phyloP scores from a whole-genome alignment of 169 alveolate species.

The Perkinsus chesapeaki region DNA sequence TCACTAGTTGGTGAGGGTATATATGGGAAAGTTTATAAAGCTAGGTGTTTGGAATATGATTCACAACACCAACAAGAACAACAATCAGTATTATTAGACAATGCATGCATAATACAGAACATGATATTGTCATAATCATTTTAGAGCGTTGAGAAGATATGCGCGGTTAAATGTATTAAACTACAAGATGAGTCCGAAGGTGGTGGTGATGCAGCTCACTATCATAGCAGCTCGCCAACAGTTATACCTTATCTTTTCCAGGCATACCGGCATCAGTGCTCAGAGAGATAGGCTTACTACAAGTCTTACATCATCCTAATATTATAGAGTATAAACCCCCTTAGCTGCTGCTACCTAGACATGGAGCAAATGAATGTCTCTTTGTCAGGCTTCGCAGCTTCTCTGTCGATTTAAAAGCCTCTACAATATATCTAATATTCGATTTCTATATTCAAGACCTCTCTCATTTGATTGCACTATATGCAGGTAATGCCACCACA shows the following conservation, averaged over 20 bases:
- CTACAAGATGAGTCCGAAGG: not conserved
- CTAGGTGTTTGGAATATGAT: constrained; percentile 13
- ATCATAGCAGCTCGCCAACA: not conserved
- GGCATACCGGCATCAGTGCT: constrained; percentile 62
- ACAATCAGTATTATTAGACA: not conserved
- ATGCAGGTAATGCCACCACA: constrained; percentile 44
- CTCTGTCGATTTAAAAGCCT: constrained; percentile 12
- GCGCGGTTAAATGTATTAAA: not conserved
- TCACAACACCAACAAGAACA: not conserved
- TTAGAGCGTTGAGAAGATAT: not conserved
- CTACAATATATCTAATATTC: not conserved
- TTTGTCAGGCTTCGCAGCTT: constrained; percentile 48
- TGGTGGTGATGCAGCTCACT: not conserved
- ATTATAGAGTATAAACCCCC: constrained; percentile 32
- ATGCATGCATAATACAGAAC: not conserved
- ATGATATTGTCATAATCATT: not conserved
- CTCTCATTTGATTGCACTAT: not conserved
- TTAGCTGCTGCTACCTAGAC: no score
- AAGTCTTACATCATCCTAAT: constrained; percentile 61
- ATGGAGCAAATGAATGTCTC: no score
- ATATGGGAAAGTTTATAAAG: constrained; percentile 69
- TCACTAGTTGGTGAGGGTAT: constrained; percentile 69
- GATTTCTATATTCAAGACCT: not conserved
- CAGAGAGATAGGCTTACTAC: constrained; percentile 62
- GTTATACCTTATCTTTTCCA: not conserved